These are phyloP conservation scores for Rhizopus delemar DNA, from an alignment of 371 early-diverging fungal genomes.

Conservation along the genomic window DNA sequence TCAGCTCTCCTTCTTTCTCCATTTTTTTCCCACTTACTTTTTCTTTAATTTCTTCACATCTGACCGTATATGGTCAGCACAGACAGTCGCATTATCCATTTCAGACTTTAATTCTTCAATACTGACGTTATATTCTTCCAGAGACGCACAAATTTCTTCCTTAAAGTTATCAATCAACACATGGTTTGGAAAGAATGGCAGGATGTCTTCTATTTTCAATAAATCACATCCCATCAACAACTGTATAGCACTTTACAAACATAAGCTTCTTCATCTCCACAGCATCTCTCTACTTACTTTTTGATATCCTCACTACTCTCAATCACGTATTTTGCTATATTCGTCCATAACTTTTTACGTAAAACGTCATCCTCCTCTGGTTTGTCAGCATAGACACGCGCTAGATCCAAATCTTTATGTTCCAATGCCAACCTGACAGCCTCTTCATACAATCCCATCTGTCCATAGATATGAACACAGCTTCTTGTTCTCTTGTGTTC, in stretches of 20 bases:
- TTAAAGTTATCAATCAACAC: conserved; percentile 94
- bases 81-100: conserved; percentile 89
- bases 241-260: conserved; percentile 70
- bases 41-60: conserved; percentile 79
- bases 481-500: conserved; percentile 73
- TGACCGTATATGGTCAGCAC: conserved; percentile 77
- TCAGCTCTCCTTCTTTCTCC: background rate
- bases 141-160: conserved; percentile 80
- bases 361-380: conserved; percentile 74
- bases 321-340: conserved; percentile 88
- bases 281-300: conserved; percentile 24
- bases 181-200: conserved; percentile 95
- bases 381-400: conserved; percentile 87
- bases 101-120: conserved; percentile 80
- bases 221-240: conserved; percentile 78
- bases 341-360: conserved; percentile 88
- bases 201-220: conserved; percentile 90
- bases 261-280: background rate
- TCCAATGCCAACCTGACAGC: conserved; percentile 83
- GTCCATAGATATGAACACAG: conserved; percentile 80
- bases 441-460: conserved; percentile 84
- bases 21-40: conserved; percentile 36
- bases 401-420: conserved; percentile 84
- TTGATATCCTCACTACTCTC: conserved; percentile 81
- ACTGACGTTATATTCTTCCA: conserved; percentile 84